Evolutionary conservation across 768 basidiomycete species (phyloP).

Genomic region (Termitomyces sp.): DNA sequence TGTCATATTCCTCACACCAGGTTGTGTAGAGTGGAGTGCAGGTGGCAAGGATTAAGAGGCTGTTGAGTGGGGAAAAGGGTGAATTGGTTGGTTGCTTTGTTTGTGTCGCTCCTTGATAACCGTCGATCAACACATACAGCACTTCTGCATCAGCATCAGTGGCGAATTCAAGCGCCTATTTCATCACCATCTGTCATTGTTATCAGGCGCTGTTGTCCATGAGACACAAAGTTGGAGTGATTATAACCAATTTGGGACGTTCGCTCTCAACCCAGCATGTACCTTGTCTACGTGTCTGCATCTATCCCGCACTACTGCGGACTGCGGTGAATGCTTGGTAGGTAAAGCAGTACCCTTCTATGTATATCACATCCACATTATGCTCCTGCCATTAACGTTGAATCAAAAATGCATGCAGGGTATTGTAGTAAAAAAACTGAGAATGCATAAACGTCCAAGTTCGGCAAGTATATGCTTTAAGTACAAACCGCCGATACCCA

Average conservation of each 20-base stretch:
- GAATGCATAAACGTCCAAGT: conserved; percentile 19
- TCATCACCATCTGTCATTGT: conserved; percentile 10
- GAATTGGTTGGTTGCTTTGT: not conserved
- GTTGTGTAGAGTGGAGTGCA: not conserved
- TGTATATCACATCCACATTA: not conserved
- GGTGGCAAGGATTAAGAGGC: not conserved
- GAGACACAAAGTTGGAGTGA: not conserved
- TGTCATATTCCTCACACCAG: not conserved
- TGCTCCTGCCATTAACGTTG: not conserved
- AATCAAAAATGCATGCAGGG: conserved; percentile 19
- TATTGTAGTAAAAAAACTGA: conserved; percentile 22
- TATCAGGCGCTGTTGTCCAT: conserved; percentile 1
- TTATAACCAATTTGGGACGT: not conserved
- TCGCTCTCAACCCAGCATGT: not conserved
- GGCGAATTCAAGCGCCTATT: conserved; percentile 1
- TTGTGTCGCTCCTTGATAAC: not conserved
- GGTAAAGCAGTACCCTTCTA: not conserved
- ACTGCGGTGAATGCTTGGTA: not conserved
- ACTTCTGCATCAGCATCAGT: not conserved
- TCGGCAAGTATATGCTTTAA: conserved; percentile 21
- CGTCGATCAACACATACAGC: not conserved
- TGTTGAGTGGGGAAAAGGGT: not conserved
- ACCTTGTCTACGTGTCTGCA: not conserved
- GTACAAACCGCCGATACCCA: conserved; percentile 5
- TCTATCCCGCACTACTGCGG: not conserved